Evolutionary conservation across 441 rosid species (phyloP).

Genomic region (Euphorbia corollata): DNA sequence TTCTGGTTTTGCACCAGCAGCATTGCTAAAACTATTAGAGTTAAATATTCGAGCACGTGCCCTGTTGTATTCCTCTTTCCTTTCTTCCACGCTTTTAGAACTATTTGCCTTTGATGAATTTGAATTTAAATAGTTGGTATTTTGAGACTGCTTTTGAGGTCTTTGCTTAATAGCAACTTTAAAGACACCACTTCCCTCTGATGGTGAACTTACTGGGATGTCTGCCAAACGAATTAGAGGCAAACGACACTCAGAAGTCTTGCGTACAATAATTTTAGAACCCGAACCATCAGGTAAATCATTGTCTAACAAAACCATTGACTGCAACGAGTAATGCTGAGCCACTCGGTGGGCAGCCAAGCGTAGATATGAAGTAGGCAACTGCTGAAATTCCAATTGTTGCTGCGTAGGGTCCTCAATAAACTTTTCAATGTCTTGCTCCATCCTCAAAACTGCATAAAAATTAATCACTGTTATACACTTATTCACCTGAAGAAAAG

Average conservation of each 20-base stretch:
- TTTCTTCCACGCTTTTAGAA: slow-evolving; percentile 71
- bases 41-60: slow-evolving; percentile 80
- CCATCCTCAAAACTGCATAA: slow-evolving; percentile 60
- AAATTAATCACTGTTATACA: not conserved
- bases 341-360: slow-evolving; percentile 87
- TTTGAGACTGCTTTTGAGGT: slow-evolving; percentile 49
- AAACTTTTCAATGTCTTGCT: slow-evolving; percentile 73
- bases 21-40: slow-evolving; percentile 30
- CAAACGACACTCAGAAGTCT: slow-evolving; percentile 53
- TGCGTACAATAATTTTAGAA: slow-evolving; percentile 59
- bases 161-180: slow-evolving; percentile 78
- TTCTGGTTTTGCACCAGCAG: slow-evolving; percentile 33
- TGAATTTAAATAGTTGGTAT: slow-evolving; percentile 29
- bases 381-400: slow-evolving; percentile 71
- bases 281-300: slow-evolving; percentile 58
- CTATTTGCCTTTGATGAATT: slow-evolving; percentile 42
- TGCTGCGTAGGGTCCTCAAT: slow-evolving; percentile 51
- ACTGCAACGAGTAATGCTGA: slow-evolving; percentile 71
- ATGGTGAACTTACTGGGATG: slow-evolving; percentile 60
- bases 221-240: slow-evolving; percentile 63
- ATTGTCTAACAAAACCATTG: slow-evolving; percentile 72
- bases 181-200: slow-evolving; percentile 41
- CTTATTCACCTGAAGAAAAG: not conserved
- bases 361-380: slow-evolving; percentile 72
- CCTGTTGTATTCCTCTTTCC: slow-evolving; percentile 73